Evolutionary conservation across 1,284 basidiomycete genomes (phyloP).

Genomic region (Athelia psychrophila): DNA sequence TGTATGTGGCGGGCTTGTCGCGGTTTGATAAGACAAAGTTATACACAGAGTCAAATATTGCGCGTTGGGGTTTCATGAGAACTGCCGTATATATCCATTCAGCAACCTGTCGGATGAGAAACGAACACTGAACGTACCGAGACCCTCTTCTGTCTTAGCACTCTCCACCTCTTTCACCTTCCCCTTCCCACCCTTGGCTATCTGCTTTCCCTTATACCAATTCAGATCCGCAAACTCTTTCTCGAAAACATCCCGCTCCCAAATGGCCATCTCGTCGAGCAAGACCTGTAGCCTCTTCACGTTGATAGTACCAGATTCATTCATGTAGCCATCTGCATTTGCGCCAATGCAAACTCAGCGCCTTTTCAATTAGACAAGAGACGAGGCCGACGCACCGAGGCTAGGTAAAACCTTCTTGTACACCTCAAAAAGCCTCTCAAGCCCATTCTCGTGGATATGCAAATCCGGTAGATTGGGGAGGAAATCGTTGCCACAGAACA

Average conservation of each 20-base stretch:
- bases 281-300: slow-evolving; percentile 82
- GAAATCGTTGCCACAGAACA: slow-evolving; percentile 98
- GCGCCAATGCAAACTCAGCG: not conserved
- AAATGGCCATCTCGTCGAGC: slow-evolving; percentile 82
- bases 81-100: slow-evolving; percentile 36
- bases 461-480: slow-evolving; percentile 94
- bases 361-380: not conserved
- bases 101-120: not conserved
- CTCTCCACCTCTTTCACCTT: slow-evolving; percentile 57
- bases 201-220: slow-evolving; percentile 90
- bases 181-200: slow-evolving; percentile 36
- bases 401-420: slow-evolving; percentile 90
- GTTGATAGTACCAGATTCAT: slow-evolving; percentile 86
- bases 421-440: slow-evolving; percentile 90
- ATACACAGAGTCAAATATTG: slow-evolving; percentile 76
- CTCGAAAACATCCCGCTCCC: slow-evolving; percentile 90
- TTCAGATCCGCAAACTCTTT: slow-evolving; percentile 86
- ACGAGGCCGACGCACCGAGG: slow-evolving; percentile 52
- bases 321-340: slow-evolving; percentile 83
- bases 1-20: slow-evolving; percentile 32
- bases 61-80: slow-evolving; percentile 70
- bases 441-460: slow-evolving; percentile 96
- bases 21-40: slow-evolving; percentile 65
- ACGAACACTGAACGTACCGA: slow-evolving; percentile 38
- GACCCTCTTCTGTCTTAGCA: slow-evolving; percentile 43